phyloP scores from a whole-genome alignment of 2,329 filamentous ascomycete genomes.

The Talaromyces sp. region DNA sequence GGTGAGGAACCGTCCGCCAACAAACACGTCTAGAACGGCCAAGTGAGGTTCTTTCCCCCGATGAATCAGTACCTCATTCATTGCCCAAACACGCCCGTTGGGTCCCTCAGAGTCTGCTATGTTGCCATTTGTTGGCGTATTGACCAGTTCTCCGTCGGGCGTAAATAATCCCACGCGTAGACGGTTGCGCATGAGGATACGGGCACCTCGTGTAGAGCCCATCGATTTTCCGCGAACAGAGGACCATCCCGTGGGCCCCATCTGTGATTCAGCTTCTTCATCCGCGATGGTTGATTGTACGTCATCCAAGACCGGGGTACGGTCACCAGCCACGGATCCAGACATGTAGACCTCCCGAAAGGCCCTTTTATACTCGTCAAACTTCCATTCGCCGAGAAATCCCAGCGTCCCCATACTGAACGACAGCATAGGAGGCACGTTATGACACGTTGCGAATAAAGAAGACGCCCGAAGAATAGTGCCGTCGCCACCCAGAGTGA shows the following conservation, averaged over 20 bases:
- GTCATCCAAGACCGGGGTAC: conserved; percentile 40
- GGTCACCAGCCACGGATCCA: conserved; percentile 49
- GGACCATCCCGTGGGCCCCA: conserved; percentile 57
- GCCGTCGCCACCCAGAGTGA: conserved; percentile 88
- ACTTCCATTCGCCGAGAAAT: conserved; percentile 95
- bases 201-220: conserved; percentile 66
- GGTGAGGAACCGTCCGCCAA: conserved; percentile 83
- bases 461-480: conserved; percentile 82
- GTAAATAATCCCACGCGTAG: conserved; percentile 82
- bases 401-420: conserved; percentile 97
- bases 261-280: conserved; percentile 19
- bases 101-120: conserved; percentile 16
- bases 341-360: conserved; percentile 92
- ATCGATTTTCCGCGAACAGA: conserved; percentile 73
- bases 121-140: conserved; percentile 38
- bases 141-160: conserved; percentile 48
- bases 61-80: conserved; percentile 94
- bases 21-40: conserved; percentile 83
- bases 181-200: conserved; percentile 79
- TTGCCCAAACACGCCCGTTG: conserved; percentile 56
- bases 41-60: conserved; percentile 85
- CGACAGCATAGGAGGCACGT: conserved; percentile 83
- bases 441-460: conserved; percentile 72
- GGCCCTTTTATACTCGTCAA: conserved; percentile 83
- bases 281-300: conserved; percentile 24